A percentile compares a stretch with the other conserved stretches of the same genome.
Conservation (phyloP, 768 basidiomycete species). For the Clavaria fumosa region DNA sequence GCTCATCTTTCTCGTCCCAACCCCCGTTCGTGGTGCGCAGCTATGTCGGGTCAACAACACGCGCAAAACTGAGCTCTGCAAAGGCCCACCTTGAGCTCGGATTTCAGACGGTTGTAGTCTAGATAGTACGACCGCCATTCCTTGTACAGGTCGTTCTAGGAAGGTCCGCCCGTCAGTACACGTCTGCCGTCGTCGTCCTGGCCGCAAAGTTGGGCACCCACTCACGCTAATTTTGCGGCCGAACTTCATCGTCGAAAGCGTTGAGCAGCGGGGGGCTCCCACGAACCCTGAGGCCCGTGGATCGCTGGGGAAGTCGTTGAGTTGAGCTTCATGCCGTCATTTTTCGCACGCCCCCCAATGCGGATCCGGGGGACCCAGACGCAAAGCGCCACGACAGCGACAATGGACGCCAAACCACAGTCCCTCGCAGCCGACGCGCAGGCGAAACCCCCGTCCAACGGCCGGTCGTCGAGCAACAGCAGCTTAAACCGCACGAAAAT, state of each 20-base stretch:
- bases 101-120: conserved; percentile 80
- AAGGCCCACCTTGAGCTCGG: conserved; percentile 64
- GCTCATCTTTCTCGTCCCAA: conserved; percentile 74
- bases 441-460: no score
- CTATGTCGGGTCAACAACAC: conserved; percentile 9
- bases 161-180: background rate
- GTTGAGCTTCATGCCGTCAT: background rate
- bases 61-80: background rate
- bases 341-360: no score
- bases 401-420: no score
- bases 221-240: conserved; percentile 60
- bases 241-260: no score
- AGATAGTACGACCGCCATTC: conserved; percentile 90
- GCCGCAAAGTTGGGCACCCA: conserved; percentile 3
- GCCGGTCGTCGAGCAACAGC: no score
- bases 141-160: conserved; percentile 64
- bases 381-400: no score
- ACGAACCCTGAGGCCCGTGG: background rate
- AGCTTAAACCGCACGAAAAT: conserved; percentile 59
- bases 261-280: no score
- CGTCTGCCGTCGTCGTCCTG: background rate
- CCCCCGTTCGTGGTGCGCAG: conserved; percentile 30
- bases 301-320: background rate
- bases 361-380: no score
- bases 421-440: no score